A percentile compares a stretch with the other conserved stretches of the same genome.
phyloP scores from a whole-genome alignment of 352 stramenopile genomes.

The Aphanomyces cochlioides region DNA sequence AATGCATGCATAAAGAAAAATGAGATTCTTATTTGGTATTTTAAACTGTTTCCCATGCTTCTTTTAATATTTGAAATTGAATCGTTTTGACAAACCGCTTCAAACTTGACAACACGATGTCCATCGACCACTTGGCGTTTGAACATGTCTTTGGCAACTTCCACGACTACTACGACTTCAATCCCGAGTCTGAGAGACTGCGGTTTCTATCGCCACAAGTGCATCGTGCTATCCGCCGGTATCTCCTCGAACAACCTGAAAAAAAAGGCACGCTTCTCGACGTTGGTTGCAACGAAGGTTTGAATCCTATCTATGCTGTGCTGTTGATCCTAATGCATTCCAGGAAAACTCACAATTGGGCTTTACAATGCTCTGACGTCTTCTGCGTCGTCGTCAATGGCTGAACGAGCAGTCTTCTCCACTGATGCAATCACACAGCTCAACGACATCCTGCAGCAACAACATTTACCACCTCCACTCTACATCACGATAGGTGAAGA shows the following conservation, averaged over 20 bases:
- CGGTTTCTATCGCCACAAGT: constrained; percentile 62
- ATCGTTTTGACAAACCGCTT: no score
- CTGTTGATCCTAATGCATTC: not conserved
- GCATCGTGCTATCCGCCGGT: constrained; percentile 40
- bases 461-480: constrained; percentile 49
- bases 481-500: constrained; percentile 58
- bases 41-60: no score
- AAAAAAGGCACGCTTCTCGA: constrained; percentile 45
- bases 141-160: constrained; percentile 81
- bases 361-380: constrained; percentile 60
- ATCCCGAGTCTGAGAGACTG: constrained; percentile 63
- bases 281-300: constrained; percentile 80
- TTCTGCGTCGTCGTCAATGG: not conserved
- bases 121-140: constrained; percentile 34
- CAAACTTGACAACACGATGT: no score
- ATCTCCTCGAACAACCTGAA: constrained; percentile 26
- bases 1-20: no score
- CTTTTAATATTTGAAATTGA: no score
- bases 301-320: not conserved
- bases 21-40: no score
- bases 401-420: constrained; percentile 5
- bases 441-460: constrained; percentile 65
- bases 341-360: constrained; percentile 63
- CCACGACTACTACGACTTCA: constrained; percentile 84
- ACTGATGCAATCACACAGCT: constrained; percentile 50